Percentiles rank a stretch among this genome's conserved stretches.
phyloP scores from a whole-genome alignment of 108 stramenopile species.

The Fragilaria radians region DNA sequence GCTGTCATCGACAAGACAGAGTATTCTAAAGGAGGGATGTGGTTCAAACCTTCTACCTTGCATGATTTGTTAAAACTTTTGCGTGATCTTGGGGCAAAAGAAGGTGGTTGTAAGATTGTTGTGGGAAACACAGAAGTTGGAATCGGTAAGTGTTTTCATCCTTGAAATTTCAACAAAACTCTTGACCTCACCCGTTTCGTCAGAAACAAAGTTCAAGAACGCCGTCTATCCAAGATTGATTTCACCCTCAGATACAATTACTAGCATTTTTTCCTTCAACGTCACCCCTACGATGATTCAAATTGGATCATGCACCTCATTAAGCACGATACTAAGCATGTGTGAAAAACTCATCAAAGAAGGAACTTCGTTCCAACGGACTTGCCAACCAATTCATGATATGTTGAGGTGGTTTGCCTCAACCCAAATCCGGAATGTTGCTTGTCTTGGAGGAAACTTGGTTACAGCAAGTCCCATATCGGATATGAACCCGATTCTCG shows the following conservation, averaged over 20 bases:
- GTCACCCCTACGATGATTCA: slow-evolving; percentile 16
- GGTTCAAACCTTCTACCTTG: slow-evolving; percentile 84
- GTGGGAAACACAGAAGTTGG: slow-evolving; percentile 95
- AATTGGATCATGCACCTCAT: slow-evolving; percentile 64
- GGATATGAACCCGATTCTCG: slow-evolving; percentile 93
- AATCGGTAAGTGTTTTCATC: slow-evolving; percentile 35
- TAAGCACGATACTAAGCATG: slow-evolving; percentile 58
- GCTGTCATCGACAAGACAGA: slow-evolving; percentile 55
- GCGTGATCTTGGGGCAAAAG: slow-evolving; percentile 36
- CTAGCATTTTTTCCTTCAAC: slow-evolving; percentile 40
- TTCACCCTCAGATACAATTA: slow-evolving; percentile 50
- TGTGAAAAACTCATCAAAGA: slow-evolving; percentile 32
- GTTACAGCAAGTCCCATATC: slow-evolving; percentile 94
- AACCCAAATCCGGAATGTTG: slow-evolving; percentile 93
- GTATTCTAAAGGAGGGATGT: slow-evolving; percentile 69
- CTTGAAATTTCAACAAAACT: background rate
- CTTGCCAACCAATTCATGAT: slow-evolving; percentile 70
- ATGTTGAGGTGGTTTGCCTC: slow-evolving; percentile 97
- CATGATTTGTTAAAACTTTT: slow-evolving; percentile 64
- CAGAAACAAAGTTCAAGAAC: slow-evolving; percentile 79
- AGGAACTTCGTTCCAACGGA: slow-evolving; percentile 15
- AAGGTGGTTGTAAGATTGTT: slow-evolving; percentile 75
- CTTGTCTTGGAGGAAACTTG: slow-evolving; percentile 90
- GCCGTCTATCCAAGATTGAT: slow-evolving; percentile 63
- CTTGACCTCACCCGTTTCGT: background rate